These are phyloP conservation scores for Hemisphaericaspora xylanilytica DNA, from an alignment of 1,139 yeast genomes.

Conservation along the genomic window DNA sequence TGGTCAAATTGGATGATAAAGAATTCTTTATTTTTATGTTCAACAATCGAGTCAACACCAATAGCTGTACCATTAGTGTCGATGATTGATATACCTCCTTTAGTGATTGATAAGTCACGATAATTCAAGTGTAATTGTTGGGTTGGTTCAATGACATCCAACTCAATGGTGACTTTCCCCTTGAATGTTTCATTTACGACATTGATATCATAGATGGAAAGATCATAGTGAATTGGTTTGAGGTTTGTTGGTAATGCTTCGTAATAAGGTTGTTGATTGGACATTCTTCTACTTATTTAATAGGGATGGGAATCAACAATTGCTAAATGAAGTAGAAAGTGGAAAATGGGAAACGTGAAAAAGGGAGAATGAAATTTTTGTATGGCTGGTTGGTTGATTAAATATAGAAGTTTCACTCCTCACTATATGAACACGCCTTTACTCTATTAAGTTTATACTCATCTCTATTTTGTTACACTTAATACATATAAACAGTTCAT, in stretches of 20 bases:
- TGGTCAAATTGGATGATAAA: constrained; percentile 25
- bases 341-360: no score
- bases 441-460: no score
- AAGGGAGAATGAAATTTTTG: no score
- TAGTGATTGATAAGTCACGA: constrained; percentile 29
- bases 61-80: constrained; percentile 7
- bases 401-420: no score
- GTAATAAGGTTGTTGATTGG: constrained; percentile 23
- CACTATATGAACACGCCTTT: no score
- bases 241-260: constrained; percentile 47
- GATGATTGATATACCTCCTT: constrained; percentile 15
- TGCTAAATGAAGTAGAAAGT: background rate
- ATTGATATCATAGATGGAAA: constrained; percentile 39
- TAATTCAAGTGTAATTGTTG: constrained; percentile 43
- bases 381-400: no score
- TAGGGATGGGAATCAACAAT: no score
- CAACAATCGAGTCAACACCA: constrained; percentile 18
- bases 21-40: constrained; percentile 25
- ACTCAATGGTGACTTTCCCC: constrained; percentile 43
- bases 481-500: no score
- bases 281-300: background rate
- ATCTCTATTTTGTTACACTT: no score
- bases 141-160: constrained; percentile 31
- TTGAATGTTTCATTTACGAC: constrained; percentile 30
- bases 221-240: constrained; percentile 44